Evolutionary conservation across 2,329 filamentous ascomycete genomes (phyloP), one percentile per base, ranked within the genome.

Genomic region (Periglandula ipomoeae): DNA sequence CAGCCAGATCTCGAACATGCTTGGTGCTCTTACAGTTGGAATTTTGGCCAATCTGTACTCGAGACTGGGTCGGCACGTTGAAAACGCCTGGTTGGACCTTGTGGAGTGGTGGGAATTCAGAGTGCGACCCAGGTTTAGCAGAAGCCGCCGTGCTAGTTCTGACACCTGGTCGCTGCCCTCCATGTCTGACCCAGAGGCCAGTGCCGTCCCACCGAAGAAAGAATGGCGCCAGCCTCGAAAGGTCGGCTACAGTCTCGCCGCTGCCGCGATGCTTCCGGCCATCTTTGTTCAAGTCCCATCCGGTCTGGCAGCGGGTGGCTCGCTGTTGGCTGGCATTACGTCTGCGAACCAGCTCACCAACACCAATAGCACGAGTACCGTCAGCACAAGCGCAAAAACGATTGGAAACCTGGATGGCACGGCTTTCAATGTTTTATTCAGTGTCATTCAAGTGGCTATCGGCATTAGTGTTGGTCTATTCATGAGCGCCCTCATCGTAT

Each of bases 181-280:
- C 0, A 42, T 58, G 24, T 53, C 56, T 1, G 66, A 69, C 27
- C 56, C 62, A 15, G 66, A 69, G 23, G 63, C 65, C 2, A 57
- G 59, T 3, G 58, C 61, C 0, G 55, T 32, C 1, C 54, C 58
- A 0, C 27, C 57, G 22, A 50, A 60, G 44, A 59, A 57, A 37
- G 51, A 58, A 17, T 55, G 54, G 44, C 41, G 61, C 50, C 59
- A 65, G 53, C 59, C 66, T n/a, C 64, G 73, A 6, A 66, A 71
- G 6, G 68, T 81, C 5, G 81, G 84, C 11, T 89, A 90, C 61
- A 86, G 85, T 1, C 78, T 95, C 2, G 89, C 89, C 0, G 89
- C 89, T 0, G 87, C 88, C 0, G 85, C 87, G 1, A 87, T 95
- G 74, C 70, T 95, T 9, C 89, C 89, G 0, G 89, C 85, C 5